Evolutionary conservation across 2,329 filamentous ascomycete species (phyloP).

Genomic region (Phoma sp.): DNA sequence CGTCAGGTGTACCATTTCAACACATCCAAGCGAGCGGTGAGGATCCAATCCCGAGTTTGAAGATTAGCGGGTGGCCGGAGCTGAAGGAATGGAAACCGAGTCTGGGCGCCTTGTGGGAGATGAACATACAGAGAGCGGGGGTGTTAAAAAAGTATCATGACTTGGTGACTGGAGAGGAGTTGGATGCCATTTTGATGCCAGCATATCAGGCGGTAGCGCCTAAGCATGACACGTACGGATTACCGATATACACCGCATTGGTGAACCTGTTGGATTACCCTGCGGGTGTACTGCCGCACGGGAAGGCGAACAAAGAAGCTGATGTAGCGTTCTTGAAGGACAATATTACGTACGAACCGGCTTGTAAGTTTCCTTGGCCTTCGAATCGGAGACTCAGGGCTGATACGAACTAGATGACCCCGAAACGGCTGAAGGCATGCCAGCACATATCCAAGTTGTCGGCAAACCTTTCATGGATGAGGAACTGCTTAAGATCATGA

Average conservation of each 20-base stretch:
- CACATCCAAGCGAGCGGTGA: conserved; percentile 52
- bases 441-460: conserved; percentile 57
- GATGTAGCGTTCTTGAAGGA: conserved; percentile 47
- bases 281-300: conserved; percentile 57
- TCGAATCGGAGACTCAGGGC: background rate
- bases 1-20: conserved; percentile 39
- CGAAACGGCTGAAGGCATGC: conserved; percentile 51
- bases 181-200: conserved; percentile 61
- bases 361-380: conserved; percentile 36
- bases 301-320: conserved; percentile 50
- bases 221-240: conserved; percentile 58
- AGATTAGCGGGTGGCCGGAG: conserved; percentile 39
- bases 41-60: conserved; percentile 52
- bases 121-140: conserved; percentile 49
- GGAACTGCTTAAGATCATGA: conserved; percentile 49
- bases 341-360: conserved; percentile 42
- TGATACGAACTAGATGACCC: conserved; percentile 48
- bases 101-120: conserved; percentile 51
- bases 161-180: conserved; percentile 47
- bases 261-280: conserved; percentile 63
- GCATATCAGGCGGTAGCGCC: conserved; percentile 59
- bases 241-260: conserved; percentile 56
- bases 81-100: conserved; percentile 39
- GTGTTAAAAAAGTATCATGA: conserved; percentile 52
- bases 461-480: conserved; percentile 58